Evolutionary conservation across 2,329 filamentous ascomycete genomes (phyloP).

Genomic region (Kalmusia sp.): DNA sequence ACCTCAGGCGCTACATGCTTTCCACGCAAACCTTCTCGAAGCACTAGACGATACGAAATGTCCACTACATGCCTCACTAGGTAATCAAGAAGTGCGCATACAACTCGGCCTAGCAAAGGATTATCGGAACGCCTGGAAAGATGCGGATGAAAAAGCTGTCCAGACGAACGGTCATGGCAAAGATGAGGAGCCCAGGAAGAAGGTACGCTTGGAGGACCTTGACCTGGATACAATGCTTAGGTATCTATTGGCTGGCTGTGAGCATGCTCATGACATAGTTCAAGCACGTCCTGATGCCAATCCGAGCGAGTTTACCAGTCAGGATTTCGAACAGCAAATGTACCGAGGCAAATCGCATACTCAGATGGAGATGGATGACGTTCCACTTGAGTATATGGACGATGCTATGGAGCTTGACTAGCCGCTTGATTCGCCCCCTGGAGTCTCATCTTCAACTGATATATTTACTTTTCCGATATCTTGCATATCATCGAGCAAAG

Average conservation of each 20-base stretch:
- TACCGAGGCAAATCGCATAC: slow-evolving; percentile 6
- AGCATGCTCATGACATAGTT: slow-evolving; percentile 60
- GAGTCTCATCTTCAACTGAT: background rate
- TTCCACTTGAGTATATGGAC: slow-evolving; percentile 41
- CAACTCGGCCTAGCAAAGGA: slow-evolving; percentile 72
- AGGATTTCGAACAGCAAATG: slow-evolving; percentile 27
- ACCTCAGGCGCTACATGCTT: slow-evolving; percentile 57
- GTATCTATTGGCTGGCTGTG: slow-evolving; percentile 65
- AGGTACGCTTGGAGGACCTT: slow-evolving; percentile 63
- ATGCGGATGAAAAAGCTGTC: slow-evolving; percentile 58
- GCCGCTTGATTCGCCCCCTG: background rate
- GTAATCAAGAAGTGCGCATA: slow-evolving; percentile 60
- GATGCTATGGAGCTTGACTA: slow-evolving; percentile 47
- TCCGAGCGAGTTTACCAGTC: slow-evolving; percentile 20
- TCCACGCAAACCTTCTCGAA: slow-evolving; percentile 73
- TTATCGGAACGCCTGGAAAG: slow-evolving; percentile 75
- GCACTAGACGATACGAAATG: slow-evolving; percentile 65
- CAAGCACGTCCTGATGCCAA: slow-evolving; percentile 16
- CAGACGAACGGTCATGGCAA: slow-evolving; percentile 25
- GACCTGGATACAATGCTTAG: slow-evolving; percentile 67
- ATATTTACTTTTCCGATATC: slow-evolving; percentile 8
- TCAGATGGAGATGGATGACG: slow-evolving; percentile 27
- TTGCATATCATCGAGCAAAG: background rate
- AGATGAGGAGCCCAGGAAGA: slow-evolving; percentile 24
- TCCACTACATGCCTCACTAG: slow-evolving; percentile 65